These are phyloP conservation scores for Amylocarpus encephaloides DNA, from an alignment of 2,329 filamentous ascomycete species.

Conservation along the genomic window DNA sequence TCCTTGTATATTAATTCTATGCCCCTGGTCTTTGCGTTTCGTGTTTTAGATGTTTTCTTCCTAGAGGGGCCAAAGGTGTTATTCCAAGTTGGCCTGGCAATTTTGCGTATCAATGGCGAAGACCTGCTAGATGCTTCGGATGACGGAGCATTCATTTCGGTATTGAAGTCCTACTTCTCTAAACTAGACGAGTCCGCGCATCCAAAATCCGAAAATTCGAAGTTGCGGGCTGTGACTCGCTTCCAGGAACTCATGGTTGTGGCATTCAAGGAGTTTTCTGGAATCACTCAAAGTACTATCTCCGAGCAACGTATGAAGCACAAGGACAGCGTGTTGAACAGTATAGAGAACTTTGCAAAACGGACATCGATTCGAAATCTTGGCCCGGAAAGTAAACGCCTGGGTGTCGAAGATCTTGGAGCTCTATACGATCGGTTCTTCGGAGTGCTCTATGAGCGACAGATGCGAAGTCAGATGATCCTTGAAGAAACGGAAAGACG, in stretches of 20 bases:
- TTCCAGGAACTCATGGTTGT: slow-evolving; percentile 99
- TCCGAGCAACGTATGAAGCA: slow-evolving; percentile 85
- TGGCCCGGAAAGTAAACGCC: slow-evolving; percentile 88
- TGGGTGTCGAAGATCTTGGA: slow-evolving; percentile 79
- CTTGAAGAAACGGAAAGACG: slow-evolving; percentile 67
- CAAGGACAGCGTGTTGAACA: slow-evolving; percentile 88
- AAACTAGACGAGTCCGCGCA: slow-evolving; percentile 92
- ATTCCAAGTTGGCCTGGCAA: slow-evolving; percentile 95
- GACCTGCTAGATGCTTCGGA: slow-evolving; percentile 89
- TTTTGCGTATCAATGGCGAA: slow-evolving; percentile 93
- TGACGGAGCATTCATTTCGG: slow-evolving; percentile 93
- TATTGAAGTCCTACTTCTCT: slow-evolving; percentile 91
- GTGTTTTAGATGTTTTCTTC: slow-evolving; percentile 96
- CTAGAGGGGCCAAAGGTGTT: slow-evolving; percentile 95
- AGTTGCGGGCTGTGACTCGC: slow-evolving; percentile 84
- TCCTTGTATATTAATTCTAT: slow-evolving; percentile 99
- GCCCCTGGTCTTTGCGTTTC: slow-evolving; percentile 95
- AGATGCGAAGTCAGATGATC: slow-evolving; percentile 72
- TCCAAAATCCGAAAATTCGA: slow-evolving; percentile 90
- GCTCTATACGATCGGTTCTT: slow-evolving; percentile 94
- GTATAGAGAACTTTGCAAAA: slow-evolving; percentile 96
- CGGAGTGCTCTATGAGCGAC: slow-evolving; percentile 80
- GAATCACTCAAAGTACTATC: slow-evolving; percentile 88
- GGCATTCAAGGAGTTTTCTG: slow-evolving; percentile 95
- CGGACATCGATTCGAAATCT: slow-evolving; percentile 93